Conservation (phyloP, 2,329 filamentous ascomycete genomes). For the Pseudocercospora pini-densiflorae region DNA sequence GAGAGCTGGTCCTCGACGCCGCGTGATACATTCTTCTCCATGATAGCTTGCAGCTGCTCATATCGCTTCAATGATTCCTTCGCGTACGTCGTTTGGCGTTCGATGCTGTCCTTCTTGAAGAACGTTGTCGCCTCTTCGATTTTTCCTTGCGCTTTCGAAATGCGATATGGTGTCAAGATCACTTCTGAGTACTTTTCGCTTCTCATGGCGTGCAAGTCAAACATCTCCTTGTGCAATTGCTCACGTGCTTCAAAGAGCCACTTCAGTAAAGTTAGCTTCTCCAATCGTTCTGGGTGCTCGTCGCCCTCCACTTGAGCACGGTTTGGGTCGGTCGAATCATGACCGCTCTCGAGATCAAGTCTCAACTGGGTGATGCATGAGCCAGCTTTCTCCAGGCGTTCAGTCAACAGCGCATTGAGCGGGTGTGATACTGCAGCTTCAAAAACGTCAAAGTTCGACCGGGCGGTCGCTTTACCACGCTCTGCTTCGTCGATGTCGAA, state of each 20-base stretch:
- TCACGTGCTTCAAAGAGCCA: conserved; percentile 98
- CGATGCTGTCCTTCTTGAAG: conserved; percentile 75
- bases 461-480: conserved; percentile 72
- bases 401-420: conserved; percentile 77
- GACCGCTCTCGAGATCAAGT: conserved; percentile 73
- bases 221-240: conserved; percentile 80
- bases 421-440: conserved; percentile 83
- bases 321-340: conserved; percentile 71
- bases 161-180: conserved; percentile 79
- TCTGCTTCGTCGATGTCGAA: conserved; percentile 72
- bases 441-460: conserved; percentile 82
- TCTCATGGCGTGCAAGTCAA: conserved; percentile 80
- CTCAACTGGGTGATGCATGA: conserved; percentile 78
- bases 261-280: conserved; percentile 92
- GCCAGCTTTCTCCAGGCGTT: conserved; percentile 74
- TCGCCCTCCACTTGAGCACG: conserved; percentile 93
- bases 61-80: conserved; percentile 73
- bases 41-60: conserved; percentile 74
- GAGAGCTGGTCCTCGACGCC: conserved; percentile 91
- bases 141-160: conserved; percentile 75
- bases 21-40: conserved; percentile 82
- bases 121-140: conserved; percentile 78
- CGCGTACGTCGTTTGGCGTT: conserved; percentile 72
- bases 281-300: conserved; percentile 88
- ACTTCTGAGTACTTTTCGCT: conserved; percentile 83